A percentile compares a stretch with the other conserved stretches of the same genome.
These are phyloP conservation scores for Juncus inflexus DNA, from an alignment of 176 grass and related monocot genomes.

Conservation along the genomic window DNA sequence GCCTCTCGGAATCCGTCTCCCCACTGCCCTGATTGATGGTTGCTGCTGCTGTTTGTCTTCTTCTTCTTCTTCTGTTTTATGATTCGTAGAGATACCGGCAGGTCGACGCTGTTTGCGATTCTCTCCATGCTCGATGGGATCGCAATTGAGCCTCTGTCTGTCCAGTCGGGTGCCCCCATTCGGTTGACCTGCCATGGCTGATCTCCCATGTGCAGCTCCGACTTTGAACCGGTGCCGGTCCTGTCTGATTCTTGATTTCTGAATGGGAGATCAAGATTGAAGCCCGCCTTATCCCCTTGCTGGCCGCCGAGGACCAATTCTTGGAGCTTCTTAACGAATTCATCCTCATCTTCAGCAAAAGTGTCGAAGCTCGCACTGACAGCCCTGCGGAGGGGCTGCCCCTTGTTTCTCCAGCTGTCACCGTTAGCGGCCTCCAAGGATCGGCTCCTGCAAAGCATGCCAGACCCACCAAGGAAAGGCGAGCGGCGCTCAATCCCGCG, in stretches of 20 bases:
- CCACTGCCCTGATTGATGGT: conserved; percentile 25
- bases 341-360: conserved; percentile 51
- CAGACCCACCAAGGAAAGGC: conserved; percentile 25
- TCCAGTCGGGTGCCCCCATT: conserved; percentile 23
- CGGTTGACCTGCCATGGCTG: conserved; percentile 12
- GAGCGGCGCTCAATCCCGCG: conserved; percentile 15
- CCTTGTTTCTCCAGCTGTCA: conserved; percentile 1
- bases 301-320: conserved; percentile 45
- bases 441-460: conserved; percentile 34
- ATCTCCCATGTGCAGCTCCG: background rate
- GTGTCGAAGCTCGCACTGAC: conserved; percentile 44
- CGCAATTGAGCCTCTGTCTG: background rate
- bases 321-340: conserved; percentile 60
- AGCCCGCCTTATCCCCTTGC: background rate
- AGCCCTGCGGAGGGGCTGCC: conserved; percentile 28
- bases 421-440: conserved; percentile 42
- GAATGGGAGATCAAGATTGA: background rate
- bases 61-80: conserved; percentile 74
- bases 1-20: conserved; percentile 39
- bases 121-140: conserved; percentile 54
- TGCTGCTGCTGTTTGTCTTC: background rate
- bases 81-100: conserved; percentile 77
- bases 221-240: background rate
- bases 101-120: conserved; percentile 47
- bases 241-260: background rate